A percentile compares a stretch with the other conserved stretches of the same genome.
phyloP scores from a whole-genome alignment of 2,329 filamentous ascomycete species.

The Penicillium nordicum region DNA sequence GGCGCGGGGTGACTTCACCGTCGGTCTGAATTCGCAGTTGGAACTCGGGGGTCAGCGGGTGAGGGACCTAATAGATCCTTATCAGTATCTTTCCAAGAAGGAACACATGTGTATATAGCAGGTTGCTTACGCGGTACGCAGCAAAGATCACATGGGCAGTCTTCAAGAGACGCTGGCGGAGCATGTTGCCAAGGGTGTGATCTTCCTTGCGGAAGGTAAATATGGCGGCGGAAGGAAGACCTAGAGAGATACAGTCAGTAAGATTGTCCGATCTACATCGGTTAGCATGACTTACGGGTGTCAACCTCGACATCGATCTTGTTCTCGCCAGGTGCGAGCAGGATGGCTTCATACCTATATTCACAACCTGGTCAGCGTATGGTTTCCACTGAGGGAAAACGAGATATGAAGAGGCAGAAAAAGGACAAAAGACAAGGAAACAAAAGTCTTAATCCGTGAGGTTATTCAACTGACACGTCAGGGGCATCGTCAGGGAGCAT shows the following conservation, averaged over 20 bases:
- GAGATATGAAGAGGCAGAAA: background rate
- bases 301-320: slow-evolving; percentile 88
- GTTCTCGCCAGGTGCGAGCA: slow-evolving; percentile 83
- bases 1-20: slow-evolving; percentile 80
- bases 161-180: slow-evolving; percentile 80
- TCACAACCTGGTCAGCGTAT: slow-evolving; percentile 1
- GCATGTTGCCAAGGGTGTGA: slow-evolving; percentile 88
- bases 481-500: slow-evolving; percentile 12
- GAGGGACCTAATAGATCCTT: slow-evolving; percentile 36
- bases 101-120: background rate
- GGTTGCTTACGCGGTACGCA: slow-evolving; percentile 71
- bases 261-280: background rate
- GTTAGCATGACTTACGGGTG: slow-evolving; percentile 64
- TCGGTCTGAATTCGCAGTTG: slow-evolving; percentile 87
- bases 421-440: background rate
- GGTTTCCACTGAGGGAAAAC: background rate
- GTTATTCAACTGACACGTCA: slow-evolving; percentile 18
- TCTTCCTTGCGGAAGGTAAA: slow-evolving; percentile 97
- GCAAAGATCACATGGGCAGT: slow-evolving; percentile 82
- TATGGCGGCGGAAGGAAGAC: slow-evolving; percentile 89
- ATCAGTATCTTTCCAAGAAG: background rate
- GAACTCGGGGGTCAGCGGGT: slow-evolving; percentile 52
- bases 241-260: slow-evolving; percentile 45
- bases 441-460: background rate
- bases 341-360: slow-evolving; percentile 84